Conservation (phyloP, 257 asterid species). For the Lithospermum erythrorhizon region DNA sequence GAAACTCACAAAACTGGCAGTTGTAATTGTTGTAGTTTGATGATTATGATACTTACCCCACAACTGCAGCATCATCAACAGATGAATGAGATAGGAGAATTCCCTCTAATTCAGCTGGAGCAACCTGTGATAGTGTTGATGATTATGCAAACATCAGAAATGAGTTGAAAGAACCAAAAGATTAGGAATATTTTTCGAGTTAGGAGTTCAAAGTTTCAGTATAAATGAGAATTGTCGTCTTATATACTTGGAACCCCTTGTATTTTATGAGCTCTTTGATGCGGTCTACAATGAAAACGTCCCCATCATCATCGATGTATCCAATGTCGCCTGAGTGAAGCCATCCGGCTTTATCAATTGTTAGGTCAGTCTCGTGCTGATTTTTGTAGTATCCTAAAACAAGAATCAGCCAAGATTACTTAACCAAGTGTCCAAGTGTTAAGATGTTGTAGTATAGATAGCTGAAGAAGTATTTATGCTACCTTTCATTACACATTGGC, state of each 20-base stretch:
- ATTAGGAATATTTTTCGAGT: neutral
- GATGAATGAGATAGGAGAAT: conserved; percentile 72
- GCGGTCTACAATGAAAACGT: conserved; percentile 72
- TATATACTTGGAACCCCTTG: conserved; percentile 75
- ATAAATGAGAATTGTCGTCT: neutral
- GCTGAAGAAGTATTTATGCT: neutral
- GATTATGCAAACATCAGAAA: neutral
- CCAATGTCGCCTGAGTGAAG: conserved; percentile 95
- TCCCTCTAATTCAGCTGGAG: conserved; percentile 98
- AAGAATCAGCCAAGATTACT: conserved; percentile 3
- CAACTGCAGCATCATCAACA: conserved; percentile 86
- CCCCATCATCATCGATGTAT: conserved; percentile 81
- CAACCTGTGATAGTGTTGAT: conserved; percentile 46
- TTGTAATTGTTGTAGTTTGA: too few relatives aligned
- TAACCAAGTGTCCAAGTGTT: conserved; percentile 7
- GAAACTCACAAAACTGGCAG: neutral
- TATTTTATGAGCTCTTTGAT: conserved; percentile 85
- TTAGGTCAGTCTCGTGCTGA: conserved; percentile 58
- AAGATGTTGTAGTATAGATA: too few relatives aligned
- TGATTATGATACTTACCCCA: conserved; percentile 38
- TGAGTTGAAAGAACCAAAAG: neutral
- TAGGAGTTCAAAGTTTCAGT: neutral
- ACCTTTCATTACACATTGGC: conserved; percentile 96
- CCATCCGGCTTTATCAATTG: conserved; percentile 79
- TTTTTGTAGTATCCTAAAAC: conserved; percentile 77